Conservation (phyloP, 1,284 basidiomycete genomes). For the Kalmanozyma brasiliensis region DNA sequence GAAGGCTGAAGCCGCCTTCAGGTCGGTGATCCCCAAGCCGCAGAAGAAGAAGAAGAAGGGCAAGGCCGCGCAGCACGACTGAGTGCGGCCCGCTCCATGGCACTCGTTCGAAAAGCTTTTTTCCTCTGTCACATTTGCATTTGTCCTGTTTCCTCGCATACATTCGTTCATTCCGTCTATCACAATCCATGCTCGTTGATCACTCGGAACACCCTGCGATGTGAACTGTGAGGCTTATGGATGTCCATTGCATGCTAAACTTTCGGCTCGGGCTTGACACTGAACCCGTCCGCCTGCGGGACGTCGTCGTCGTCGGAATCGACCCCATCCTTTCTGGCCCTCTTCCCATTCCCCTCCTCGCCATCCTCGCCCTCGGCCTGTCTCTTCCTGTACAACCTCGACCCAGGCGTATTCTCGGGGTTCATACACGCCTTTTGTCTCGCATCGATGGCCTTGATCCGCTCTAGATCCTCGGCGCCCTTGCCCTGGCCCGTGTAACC, state of each 20-base stretch:
- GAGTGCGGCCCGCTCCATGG: too few relatives aligned
- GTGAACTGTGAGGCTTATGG: background rate
- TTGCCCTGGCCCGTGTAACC: slow-evolving; percentile 32
- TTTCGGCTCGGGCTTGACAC: slow-evolving; percentile 20
- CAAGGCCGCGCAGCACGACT: too few relatives aligned
- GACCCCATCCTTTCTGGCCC: slow-evolving; percentile 8
- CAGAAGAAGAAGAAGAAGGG: slow-evolving; percentile 12
- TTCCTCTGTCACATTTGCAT: background rate
- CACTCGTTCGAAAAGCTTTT: too few relatives aligned
- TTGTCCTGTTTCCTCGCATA: background rate
- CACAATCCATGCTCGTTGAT: too few relatives aligned
- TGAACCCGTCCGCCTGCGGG: slow-evolving; percentile 13
- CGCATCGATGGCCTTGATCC: slow-evolving; percentile 53
- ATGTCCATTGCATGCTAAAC: background rate
- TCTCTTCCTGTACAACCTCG: slow-evolving; percentile 16
- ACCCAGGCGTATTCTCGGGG: slow-evolving; percentile 19
- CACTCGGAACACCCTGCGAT: background rate
- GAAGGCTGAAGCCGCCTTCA: slow-evolving; percentile 27
- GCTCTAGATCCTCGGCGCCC: slow-evolving; percentile 40
- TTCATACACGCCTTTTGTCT: slow-evolving; percentile 45
- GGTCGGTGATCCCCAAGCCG: slow-evolving; percentile 31
- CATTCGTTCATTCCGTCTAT: background rate
- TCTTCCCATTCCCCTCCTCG: slow-evolving; percentile 10
- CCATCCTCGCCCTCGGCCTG: slow-evolving; percentile 12
- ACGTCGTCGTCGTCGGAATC: slow-evolving; percentile 42